Percentiles rank a stretch among this genome's conserved stretches.
Conservation (phyloP, 208 protist species). For the Trypanosoma cruzi region DNA sequence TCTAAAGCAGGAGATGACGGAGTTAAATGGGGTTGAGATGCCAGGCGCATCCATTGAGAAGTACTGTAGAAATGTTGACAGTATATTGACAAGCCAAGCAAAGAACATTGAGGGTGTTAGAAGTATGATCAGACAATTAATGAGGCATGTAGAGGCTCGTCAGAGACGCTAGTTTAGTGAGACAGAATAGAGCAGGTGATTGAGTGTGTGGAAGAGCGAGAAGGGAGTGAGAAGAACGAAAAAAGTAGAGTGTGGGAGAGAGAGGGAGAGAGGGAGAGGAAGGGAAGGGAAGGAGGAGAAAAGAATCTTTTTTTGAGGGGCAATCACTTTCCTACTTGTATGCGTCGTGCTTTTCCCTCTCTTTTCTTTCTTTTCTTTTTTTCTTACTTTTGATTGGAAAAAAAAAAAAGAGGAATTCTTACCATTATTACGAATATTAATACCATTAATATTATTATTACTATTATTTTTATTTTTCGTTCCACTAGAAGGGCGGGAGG, state of each 20-base stretch:
- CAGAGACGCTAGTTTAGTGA: slow-evolving; percentile 17
- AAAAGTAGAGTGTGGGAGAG: slow-evolving; percentile 7
- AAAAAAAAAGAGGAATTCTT: neutral
- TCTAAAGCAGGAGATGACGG: slow-evolving; percentile 93
- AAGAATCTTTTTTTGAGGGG: too few species aligned
- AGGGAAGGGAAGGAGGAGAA: neutral
- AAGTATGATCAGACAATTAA: slow-evolving; percentile 75
- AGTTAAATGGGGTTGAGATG: slow-evolving; percentile 91
- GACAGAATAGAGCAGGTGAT: neutral
- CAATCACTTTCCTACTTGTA: neutral
- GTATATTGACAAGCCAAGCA: slow-evolving; percentile 67
- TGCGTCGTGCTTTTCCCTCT: neutral
- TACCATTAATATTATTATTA: slow-evolving; percentile 5
- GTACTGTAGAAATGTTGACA: slow-evolving; percentile 91
- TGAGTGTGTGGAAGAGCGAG: neutral
- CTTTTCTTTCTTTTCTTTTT: neutral
- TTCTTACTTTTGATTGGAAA: too few species aligned
- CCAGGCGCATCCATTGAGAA: slow-evolving; percentile 84
- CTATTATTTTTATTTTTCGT: slow-evolving; percentile 11
- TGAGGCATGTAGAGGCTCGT: slow-evolving; percentile 44
- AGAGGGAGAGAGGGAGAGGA: neutral
- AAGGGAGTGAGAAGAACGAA: slow-evolving; percentile 1
- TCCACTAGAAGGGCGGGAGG: neutral
- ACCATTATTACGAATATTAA: neutral
- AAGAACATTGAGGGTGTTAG: slow-evolving; percentile 81